phyloP scores from a whole-genome alignment of 805 yeast species.

The Candida montana region DNA sequence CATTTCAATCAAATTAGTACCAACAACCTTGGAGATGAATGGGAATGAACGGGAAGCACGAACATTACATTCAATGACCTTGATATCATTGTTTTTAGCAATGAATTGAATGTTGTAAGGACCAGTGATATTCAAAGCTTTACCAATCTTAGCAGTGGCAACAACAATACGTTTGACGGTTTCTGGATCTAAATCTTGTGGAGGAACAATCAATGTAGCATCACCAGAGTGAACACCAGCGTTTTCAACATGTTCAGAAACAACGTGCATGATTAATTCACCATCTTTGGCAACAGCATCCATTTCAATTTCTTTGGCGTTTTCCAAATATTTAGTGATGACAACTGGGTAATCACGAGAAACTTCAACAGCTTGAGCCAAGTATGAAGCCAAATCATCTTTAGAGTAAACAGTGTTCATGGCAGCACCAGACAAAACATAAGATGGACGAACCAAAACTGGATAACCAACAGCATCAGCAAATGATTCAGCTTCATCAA shows the following conservation, averaged over 20 bases:
- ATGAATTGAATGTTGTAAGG: slow-evolving; percentile 97
- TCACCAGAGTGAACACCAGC: slow-evolving; percentile 99
- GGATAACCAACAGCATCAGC: slow-evolving; percentile 92
- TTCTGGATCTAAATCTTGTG: slow-evolving; percentile 89
- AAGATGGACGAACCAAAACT: slow-evolving; percentile 94
- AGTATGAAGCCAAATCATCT: slow-evolving; percentile 81
- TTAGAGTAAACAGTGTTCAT: slow-evolving; percentile 93
- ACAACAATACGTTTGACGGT: slow-evolving; percentile 87
- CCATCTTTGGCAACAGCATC: slow-evolving; percentile 98
- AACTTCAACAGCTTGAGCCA: slow-evolving; percentile 93
- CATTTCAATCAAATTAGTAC: slow-evolving; percentile 93
- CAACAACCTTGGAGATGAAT: slow-evolving; percentile 94
- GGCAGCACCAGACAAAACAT: slow-evolving; percentile 97
- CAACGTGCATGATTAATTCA: slow-evolving; percentile 92
- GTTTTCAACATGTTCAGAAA: slow-evolving; percentile 96
- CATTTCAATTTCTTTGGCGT: slow-evolving; percentile 97
- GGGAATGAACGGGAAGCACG: slow-evolving; percentile 99
- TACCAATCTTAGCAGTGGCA: slow-evolving; percentile 94
- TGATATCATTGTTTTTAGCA: slow-evolving; percentile 91
- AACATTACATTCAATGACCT: slow-evolving; percentile 97
- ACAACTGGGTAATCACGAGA: slow-evolving; percentile 98
- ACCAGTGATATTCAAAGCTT: slow-evolving; percentile 93
- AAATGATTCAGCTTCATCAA: slow-evolving; percentile 86
- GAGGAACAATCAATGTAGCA: slow-evolving; percentile 95
- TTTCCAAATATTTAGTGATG: slow-evolving; percentile 91